phyloP scores from a whole-genome alignment of 805 yeast species.

The Cyberlindnera mississippiensis region DNA sequence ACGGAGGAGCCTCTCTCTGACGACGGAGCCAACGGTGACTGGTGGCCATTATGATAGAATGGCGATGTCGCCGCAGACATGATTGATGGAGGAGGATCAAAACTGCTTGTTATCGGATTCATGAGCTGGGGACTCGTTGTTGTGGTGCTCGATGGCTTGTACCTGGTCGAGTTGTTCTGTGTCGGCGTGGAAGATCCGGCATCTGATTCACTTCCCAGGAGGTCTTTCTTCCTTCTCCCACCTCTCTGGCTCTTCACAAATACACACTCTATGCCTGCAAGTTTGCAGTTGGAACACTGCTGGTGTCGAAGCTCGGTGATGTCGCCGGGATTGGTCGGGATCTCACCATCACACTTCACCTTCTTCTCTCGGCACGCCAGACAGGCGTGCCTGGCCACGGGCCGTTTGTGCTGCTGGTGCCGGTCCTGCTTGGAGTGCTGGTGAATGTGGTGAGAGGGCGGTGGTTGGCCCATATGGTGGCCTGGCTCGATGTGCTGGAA shows the following conservation, averaged over 20 bases:
- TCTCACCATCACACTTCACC: slow-evolving; percentile 63
- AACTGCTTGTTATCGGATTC: slow-evolving; percentile 3
- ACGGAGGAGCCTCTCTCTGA: slow-evolving; percentile 5
- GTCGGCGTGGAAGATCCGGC: slow-evolving; percentile 1
- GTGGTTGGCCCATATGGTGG: neutral
- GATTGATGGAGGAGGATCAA: slow-evolving; percentile 8
- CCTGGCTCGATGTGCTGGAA: neutral
- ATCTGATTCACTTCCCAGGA: neutral
- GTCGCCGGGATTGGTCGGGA: slow-evolving; percentile 27
- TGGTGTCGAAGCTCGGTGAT: slow-evolving; percentile 25
- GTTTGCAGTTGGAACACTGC: slow-evolving; percentile 47
- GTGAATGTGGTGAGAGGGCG: neutral
- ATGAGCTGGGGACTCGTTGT: slow-evolving; percentile 5
- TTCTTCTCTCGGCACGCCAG: slow-evolving; percentile 61
- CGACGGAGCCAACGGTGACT: slow-evolving; percentile 9
- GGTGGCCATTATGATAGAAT: slow-evolving; percentile 10
- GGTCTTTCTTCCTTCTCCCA: slow-evolving; percentile 40
- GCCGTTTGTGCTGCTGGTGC: slow-evolving; percentile 29
- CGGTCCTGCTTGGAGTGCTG: neutral
- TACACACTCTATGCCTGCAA: slow-evolving; percentile 45
- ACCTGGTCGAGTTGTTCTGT: neutral
- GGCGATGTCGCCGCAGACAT: slow-evolving; percentile 16
- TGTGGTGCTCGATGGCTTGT: neutral
- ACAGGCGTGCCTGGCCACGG: slow-evolving; percentile 61
- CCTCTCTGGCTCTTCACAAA: slow-evolving; percentile 57